These are phyloP conservation scores for Insectozyma bohioensis DNA, from an alignment of 1,139 yeast species.

Conservation along the genomic window DNA sequence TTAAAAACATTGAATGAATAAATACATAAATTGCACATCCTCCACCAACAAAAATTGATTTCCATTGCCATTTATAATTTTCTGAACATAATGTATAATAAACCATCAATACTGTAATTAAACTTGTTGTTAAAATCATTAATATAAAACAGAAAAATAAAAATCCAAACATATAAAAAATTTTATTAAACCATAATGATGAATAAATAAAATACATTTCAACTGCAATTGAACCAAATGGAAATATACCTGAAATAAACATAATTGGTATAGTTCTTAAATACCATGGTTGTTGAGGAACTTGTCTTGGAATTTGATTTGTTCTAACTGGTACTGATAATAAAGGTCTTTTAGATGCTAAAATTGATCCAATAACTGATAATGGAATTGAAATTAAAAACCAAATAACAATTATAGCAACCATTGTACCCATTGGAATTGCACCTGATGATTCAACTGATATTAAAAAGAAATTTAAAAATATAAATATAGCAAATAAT, in stretches of 20 bases:
- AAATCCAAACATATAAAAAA: conserved; percentile 97
- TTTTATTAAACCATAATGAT: conserved; percentile 91
- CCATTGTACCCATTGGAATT: conserved; percentile 87
- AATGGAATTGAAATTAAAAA: conserved; percentile 82
- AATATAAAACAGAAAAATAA: conserved; percentile 81
- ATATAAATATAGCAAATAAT: conserved; percentile 60
- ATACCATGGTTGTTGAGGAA: conserved; percentile 89
- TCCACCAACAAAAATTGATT: conserved; percentile 83
- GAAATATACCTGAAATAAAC: conserved; percentile 84
- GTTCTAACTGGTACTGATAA: conserved; percentile 78
- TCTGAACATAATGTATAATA: conserved; percentile 88
- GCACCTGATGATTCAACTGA: conserved; percentile 88
- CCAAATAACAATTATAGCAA: conserved; percentile 83
- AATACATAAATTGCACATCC: conserved; percentile 86
- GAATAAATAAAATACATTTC: conserved; percentile 88
- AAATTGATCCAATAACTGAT: conserved; percentile 74
- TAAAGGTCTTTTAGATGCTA: conserved; percentile 67
- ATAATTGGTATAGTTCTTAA: conserved; percentile 66
- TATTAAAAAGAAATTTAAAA: conserved; percentile 80
- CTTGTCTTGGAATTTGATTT: conserved; percentile 93
- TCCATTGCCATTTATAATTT: conserved; percentile 98
- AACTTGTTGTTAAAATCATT: conserved; percentile 78
- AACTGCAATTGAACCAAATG: conserved; percentile 92
- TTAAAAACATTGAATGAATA: conserved; percentile 74
- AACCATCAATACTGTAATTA: conserved; percentile 77